phyloP scores from a whole-genome alignment of 225 moss, liverwort and hornwort genomes.

The Lunularia cruciata region DNA sequence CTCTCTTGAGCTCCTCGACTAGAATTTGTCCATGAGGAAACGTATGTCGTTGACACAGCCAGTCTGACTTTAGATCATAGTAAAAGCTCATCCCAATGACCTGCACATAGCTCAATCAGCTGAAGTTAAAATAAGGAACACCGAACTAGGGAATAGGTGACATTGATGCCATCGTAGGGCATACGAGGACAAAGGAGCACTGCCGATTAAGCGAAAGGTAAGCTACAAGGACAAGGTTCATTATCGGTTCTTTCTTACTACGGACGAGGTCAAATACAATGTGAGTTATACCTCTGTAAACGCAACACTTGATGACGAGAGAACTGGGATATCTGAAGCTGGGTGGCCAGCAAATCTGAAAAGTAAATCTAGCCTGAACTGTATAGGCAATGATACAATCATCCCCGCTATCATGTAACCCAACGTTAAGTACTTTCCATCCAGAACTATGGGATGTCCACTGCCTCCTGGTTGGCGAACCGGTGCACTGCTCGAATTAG shows the following conservation, averaged over 20 bases:
- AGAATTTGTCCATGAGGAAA: constrained; percentile 43
- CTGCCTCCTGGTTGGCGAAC: background rate
- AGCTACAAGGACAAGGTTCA: background rate
- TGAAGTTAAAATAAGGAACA: no score
- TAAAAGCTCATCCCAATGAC: constrained; percentile 45
- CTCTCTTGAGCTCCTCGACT: constrained; percentile 33
- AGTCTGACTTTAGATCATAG: constrained; percentile 43
- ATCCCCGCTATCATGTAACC: constrained; percentile 41
- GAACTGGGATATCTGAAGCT: constrained; percentile 32
- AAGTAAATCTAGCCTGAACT: constrained; percentile 31
- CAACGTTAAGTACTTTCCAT: constrained; percentile 26
- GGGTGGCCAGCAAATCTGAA: constrained; percentile 33
- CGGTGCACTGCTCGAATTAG: constrained; percentile 17
- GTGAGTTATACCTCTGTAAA: constrained; percentile 27
- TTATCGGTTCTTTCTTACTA: no score
- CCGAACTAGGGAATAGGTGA: background rate
- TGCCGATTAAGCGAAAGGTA: background rate
- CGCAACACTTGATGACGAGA: constrained; percentile 40
- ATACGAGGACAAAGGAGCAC: no score
- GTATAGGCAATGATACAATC: constrained; percentile 37
- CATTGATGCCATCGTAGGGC: background rate
- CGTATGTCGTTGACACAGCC: constrained; percentile 34
- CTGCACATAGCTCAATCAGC: constrained; percentile 20
- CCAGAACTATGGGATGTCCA: constrained; percentile 26
- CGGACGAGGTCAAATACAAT: no score